Evolutionary conservation across 1,139 yeast species (phyloP), one percentile per base, ranked within the genome.

Genomic region (Sugiyamaella paludigena): DNA sequence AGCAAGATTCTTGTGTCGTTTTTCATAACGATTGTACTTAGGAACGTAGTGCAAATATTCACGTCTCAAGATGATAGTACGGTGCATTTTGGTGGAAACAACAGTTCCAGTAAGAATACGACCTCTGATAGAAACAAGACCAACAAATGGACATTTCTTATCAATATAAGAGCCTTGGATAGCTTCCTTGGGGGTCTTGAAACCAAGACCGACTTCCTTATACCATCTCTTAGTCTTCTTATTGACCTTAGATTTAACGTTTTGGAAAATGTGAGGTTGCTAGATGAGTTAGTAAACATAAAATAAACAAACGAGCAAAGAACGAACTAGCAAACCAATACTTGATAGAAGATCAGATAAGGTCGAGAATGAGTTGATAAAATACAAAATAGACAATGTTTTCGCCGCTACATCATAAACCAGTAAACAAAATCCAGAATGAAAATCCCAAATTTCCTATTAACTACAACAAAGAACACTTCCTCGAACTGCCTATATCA

Each of bases 241-340:
- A 89, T 83, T 84, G 76, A 94, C 96, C 89, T 87, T 89, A 70
- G 96, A 85, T 88, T 94, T 94, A 84, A 98, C 89, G 94, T 94
- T 92, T 81, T 91, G 91, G 95, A 92, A 94, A 84, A 94, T 91
- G 84, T 94, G 98, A 75, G 98, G 98, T 87, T 92, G 98, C 98
- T 87, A 74, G 54, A 64, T 4, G 12, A 38, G 53, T 48, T 51
- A 50, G 54, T 48, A 41, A 10, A 13, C 11, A 7, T 19, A 19
- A 5, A 19, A 19, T 4, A 3, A 19, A 19, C 24, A 19, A 19
- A 3, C 24, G 24, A 19, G 5, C 24, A 5, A 19, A 19, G 24
- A 19, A 19, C 24, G 24, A 5, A 19, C 24, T 4, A 19, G 24
- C 24, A 19, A 3, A n/a, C n/a, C n/a, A n/a, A 19, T 19, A 19